phyloP scores from a whole-genome alignment of 495 filamentous ascomycete species.

The Daldinia concentrica region DNA sequence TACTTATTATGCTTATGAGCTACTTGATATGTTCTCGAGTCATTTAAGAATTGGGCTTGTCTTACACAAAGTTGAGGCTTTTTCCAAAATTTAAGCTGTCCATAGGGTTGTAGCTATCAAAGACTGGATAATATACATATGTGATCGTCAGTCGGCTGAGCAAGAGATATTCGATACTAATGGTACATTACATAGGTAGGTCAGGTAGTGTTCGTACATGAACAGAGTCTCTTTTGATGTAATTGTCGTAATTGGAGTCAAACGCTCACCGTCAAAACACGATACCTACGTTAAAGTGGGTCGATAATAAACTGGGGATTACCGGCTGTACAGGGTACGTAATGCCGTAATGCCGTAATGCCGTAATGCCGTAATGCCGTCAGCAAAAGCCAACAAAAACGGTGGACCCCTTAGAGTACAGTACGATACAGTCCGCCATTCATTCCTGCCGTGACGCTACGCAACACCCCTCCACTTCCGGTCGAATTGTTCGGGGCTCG shows the following conservation, averaged over 20 bases:
- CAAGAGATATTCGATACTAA: background rate
- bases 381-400: slow-evolving; percentile 29
- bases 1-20: slow-evolving; percentile 27
- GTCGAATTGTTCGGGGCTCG: slow-evolving; percentile 37
- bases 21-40: background rate
- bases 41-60: background rate
- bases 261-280: background rate
- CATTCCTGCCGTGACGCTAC: slow-evolving; percentile 32
- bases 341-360: background rate
- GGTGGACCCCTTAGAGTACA: slow-evolving; percentile 22
- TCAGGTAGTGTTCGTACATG: background rate
- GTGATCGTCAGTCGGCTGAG: background rate
- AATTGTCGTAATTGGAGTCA: background rate
- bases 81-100: slow-evolving; percentile 1
- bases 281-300: slow-evolving; percentile 22
- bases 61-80: slow-evolving; percentile 3
- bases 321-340: slow-evolving; percentile 12
- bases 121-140: background rate
- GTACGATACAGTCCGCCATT: slow-evolving; percentile 30
- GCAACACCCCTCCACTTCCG: slow-evolving; percentile 38
- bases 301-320: slow-evolving; percentile 1
- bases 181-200: too few species aligned
- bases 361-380: slow-evolving; percentile 2
- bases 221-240: background rate
- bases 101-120: background rate